Evolutionary conservation across 2,329 filamentous ascomycete genomes (phyloP).

Genomic region (Aspergillus tanneri): DNA sequence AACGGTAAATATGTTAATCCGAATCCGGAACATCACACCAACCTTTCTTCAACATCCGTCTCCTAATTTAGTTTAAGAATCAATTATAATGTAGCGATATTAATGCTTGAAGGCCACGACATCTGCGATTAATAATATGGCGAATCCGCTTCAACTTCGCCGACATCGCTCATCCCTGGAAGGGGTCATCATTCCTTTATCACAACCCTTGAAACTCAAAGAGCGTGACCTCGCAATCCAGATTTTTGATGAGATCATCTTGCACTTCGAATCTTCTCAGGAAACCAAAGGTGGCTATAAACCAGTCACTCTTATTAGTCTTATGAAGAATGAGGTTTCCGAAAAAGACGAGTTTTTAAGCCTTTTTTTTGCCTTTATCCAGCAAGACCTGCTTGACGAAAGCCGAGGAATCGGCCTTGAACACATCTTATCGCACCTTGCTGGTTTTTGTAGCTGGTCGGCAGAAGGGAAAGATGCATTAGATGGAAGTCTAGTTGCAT

Average conservation of each 20-base stretch:
- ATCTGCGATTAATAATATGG: too few species aligned
- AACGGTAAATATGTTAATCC: too few species aligned
- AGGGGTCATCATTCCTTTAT: slow-evolving; percentile 1
- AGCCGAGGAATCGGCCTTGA: neutral
- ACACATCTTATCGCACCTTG: neutral
- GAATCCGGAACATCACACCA: too few species aligned
- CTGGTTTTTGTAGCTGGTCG: slow-evolving; percentile 1
- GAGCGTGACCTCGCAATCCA: slow-evolving; percentile 11
- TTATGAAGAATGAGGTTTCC: slow-evolving; percentile 15
- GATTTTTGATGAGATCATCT: slow-evolving; percentile 15
- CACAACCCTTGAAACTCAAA: slow-evolving; percentile 3
- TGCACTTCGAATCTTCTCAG: slow-evolving; percentile 16
- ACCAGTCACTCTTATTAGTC: slow-evolving; percentile 18
- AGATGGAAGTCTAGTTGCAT: neutral
- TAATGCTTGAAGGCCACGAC: too few species aligned
- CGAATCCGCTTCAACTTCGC: too few species aligned
- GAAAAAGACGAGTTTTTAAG: slow-evolving; percentile 8
- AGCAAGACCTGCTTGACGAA: neutral
- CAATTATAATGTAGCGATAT: too few species aligned
- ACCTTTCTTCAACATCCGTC: too few species aligned
- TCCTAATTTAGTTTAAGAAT: too few species aligned
- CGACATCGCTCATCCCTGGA: neutral
- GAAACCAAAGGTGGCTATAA: slow-evolving; percentile 14
- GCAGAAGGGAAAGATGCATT: slow-evolving; percentile 3
- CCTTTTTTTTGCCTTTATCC: slow-evolving; percentile 7